phyloP scores from a whole-genome alignment of 345 rosid species.

The Alliaria petiolata region DNA sequence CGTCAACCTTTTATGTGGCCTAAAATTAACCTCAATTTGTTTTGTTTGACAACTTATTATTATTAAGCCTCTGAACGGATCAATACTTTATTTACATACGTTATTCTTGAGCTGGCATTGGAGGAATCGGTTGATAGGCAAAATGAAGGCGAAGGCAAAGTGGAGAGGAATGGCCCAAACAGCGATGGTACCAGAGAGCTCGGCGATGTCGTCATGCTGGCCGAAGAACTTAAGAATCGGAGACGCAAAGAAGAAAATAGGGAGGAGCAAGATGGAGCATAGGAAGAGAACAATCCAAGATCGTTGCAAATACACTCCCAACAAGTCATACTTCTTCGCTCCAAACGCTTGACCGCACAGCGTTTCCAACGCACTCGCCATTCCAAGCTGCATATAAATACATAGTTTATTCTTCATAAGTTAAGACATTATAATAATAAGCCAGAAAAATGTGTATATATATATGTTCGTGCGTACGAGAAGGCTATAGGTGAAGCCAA shows the following conservation, averaged over 20 bases:
- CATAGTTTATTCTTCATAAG: no score
- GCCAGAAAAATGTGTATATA: neutral
- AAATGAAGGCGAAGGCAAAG: conserved; percentile 71
- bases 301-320: conserved; percentile 76
- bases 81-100: no score
- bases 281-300: conserved; percentile 65
- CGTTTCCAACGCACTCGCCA: conserved; percentile 62
- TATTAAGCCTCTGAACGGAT: no score
- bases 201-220: conserved; percentile 59
- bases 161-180: conserved; percentile 64
- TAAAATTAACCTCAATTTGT: no score
- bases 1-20: no score
- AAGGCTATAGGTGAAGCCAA: conserved; percentile 74
- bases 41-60: no score
- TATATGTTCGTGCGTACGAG: conserved; percentile 40
- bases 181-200: conserved; percentile 48
- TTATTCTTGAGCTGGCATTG: conserved; percentile 50
- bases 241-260: conserved; percentile 48
- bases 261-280: conserved; percentile 50
- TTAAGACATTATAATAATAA: neutral
- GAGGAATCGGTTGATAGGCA: conserved; percentile 69
- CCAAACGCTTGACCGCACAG: conserved; percentile 56
- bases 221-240: conserved; percentile 61
- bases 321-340: conserved; percentile 62
- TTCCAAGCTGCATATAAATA: no score